phyloP scores from a whole-genome alignment of 495 filamentous ascomycete genomes.

The Hypomontagnella monticulosa region DNA sequence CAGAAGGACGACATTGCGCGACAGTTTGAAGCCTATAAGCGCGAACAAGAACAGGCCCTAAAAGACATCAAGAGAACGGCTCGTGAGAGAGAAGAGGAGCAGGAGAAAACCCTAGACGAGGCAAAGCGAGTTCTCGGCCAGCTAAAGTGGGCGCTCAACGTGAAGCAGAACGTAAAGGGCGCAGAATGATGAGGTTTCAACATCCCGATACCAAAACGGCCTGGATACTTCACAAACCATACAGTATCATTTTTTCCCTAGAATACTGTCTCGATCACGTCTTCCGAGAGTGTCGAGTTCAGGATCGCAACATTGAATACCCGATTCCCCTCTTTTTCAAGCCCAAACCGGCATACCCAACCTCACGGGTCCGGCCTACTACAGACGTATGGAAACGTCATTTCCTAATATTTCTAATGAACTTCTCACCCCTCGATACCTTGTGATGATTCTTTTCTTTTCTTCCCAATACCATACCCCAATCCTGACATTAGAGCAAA shows the following conservation, averaged over 20 bases:
- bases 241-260: background rate
- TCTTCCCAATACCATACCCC: constrained; percentile 14
- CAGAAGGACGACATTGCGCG: constrained; percentile 68
- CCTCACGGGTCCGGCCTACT: background rate
- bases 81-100: constrained; percentile 61
- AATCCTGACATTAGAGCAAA: constrained; percentile 18
- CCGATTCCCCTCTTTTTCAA: constrained; percentile 4
- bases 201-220: background rate
- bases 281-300: constrained; percentile 7
- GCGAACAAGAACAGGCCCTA: constrained; percentile 67
- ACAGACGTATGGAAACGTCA: background rate
- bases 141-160: constrained; percentile 73
- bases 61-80: constrained; percentile 64
- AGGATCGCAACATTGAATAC: constrained; percentile 24
- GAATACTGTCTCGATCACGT: background rate
- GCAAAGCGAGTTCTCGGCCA: constrained; percentile 69
- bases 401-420: background rate
- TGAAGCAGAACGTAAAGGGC: constrained; percentile 66
- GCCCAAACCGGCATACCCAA: background rate
- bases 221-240: background rate
- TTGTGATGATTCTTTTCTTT: constrained; percentile 12
- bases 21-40: constrained; percentile 71
- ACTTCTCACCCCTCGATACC: background rate
- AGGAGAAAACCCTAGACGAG: constrained; percentile 66
- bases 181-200: constrained; percentile 54